Evolutionary conservation across 768 basidiomycete genomes (phyloP).

Genomic region (Rossbeevera mucosa): DNA sequence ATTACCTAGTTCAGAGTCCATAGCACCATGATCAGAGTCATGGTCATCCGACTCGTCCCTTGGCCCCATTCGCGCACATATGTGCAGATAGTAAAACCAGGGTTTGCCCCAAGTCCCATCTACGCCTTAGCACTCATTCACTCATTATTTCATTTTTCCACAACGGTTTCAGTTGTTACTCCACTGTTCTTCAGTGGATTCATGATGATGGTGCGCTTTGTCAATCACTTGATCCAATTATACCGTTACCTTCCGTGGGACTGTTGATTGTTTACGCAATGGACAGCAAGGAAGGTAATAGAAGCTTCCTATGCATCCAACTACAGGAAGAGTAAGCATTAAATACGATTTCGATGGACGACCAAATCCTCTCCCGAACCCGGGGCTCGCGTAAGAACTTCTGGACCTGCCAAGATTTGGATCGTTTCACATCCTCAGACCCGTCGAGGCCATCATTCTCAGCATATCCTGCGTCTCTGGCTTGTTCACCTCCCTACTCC

Average conservation of each 20-base stretch:
- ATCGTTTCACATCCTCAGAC: not conserved
- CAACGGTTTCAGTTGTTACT: too few species aligned
- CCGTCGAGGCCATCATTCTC: conserved; percentile 4
- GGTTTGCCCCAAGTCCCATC: too few species aligned
- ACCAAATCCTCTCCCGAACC: not conserved
- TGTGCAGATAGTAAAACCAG: too few species aligned
- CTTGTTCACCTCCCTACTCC: conserved; percentile 15
- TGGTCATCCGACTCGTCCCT: too few species aligned
- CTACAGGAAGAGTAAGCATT: not conserved
- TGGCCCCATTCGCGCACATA: too few species aligned
- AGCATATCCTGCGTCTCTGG: conserved; percentile 24
- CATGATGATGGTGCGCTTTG: not conserved
- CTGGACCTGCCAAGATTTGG: not conserved
- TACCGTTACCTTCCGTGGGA: not conserved
- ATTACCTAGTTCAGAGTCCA: too few species aligned
- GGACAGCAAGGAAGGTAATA: not conserved
- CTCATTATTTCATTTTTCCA: too few species aligned
- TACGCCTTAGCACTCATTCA: too few species aligned
- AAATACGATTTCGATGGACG: not conserved
- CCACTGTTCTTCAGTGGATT: too few species aligned
- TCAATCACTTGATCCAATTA: not conserved
- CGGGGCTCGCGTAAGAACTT: not conserved
- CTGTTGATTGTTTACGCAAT: not conserved
- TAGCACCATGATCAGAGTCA: too few species aligned
- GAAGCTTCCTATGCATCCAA: not conserved